Evolutionary conservation across 306 rosid species (phyloP), one percentile per base, ranked within the genome.

Genomic region (Gillenia trifoliata): DNA sequence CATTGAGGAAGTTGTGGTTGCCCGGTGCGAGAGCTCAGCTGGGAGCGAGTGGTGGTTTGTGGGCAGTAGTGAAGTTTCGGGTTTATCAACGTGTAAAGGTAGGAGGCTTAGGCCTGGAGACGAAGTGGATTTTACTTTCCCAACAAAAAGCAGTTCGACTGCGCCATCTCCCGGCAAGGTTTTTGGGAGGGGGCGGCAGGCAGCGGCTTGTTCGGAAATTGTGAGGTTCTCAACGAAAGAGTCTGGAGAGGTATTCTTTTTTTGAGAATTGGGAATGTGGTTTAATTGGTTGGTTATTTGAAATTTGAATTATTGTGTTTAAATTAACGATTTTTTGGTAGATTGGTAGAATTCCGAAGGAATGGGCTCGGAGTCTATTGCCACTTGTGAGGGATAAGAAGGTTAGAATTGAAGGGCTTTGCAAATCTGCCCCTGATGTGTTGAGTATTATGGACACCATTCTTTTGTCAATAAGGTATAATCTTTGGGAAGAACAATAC

Each of bases 271-370:
- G 6, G 59, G n/a, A 67, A 17, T 45, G 43, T 29, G 54, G 22
- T 9, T 43, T 11, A 16, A 49, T 13, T 40, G 68, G 13, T 41
- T 56, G 20, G 28, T 64, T 31, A 31, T 52, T n/a, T 62, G 23
- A 38, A 52, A 15, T 68, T 70, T 43, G 77, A 36, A 12, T 29
- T n/a, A 12, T 31, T 59, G 72, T 77, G 80, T 73, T 78, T 73
- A 19, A n/a, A 64, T 61, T 66, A 57, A 62, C 76, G 78, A 75
- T 5, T 2, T 50, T 83, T 54, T 76, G 79, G 74, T 86, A 93
- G 98, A 87, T 91, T 77, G 98, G 98, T 75, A 77, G 98, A 80
- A 93, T 93, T 83, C 98, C 98, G 0, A 93, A 91, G 12, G 98
- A 91, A 83, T 93, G 98, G 98, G 97, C 91, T 71, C 86, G 97